Evolutionary conservation across 768 basidiomycete species (phyloP), one percentile per base, ranked within the genome.

Genomic region (Kwoniella newhampshirensis): DNA sequence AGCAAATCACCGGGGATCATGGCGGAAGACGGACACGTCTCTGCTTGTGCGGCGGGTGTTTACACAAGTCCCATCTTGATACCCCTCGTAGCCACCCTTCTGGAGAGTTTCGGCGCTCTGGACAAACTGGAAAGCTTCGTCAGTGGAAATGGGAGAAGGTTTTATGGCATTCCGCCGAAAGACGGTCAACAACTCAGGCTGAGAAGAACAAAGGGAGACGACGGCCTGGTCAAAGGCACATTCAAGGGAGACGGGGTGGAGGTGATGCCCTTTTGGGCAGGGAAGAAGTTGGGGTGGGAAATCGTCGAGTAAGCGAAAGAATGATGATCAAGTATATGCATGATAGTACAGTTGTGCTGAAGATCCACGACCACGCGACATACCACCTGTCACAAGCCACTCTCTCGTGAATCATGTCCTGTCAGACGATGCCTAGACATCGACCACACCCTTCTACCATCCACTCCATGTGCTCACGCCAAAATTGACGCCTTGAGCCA

Each of bases 401-500:
- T 12, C 3, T 20, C 20, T 7, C 9, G 4, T 7, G 21, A 20
- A 43, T n/a, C n/a, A 12, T 21, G 21, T 43, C 8, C 20, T 6
- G 8, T 25, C 8, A 8, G 26, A 4, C 11, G 9, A 23, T 46
- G 44, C 23, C 26, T 46, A 46, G n/a, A n/a, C 32, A 13, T 32
- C 32, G 32, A 6, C 32, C 32, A 6, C 37, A 21, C 8, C 39
- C 12, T 23, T 18, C 2, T 50, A 21, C 47, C 8, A 23, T 46
- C 15, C 36, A 26, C 18, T n/a, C n/a, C n/a, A n/a, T n/a, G n/a
- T n/a, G n/a, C n/a, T n/a, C n/a, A 66, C 47, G n/a, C 73, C 75
- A 57, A 98, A 98, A 63, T 83, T 85, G 59, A 98, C 91, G 7
- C 93, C 93, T 77, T 98, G 93, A 0, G 93, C 93, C 32, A 98